Evolutionary conservation across 768 basidiomycete species (phyloP).

Genomic region (Pisolithus marmoratus): DNA sequence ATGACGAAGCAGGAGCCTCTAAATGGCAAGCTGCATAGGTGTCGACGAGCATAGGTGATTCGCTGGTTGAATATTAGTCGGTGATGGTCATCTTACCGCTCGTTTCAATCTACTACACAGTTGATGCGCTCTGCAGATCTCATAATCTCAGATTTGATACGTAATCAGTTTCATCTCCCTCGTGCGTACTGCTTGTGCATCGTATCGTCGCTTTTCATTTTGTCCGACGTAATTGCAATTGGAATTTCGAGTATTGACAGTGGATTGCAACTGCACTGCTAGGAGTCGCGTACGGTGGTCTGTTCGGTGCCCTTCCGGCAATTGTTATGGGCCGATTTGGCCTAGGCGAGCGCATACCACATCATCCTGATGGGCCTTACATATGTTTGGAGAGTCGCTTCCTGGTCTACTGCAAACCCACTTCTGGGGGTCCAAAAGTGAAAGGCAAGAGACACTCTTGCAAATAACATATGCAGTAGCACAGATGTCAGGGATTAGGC

Average conservation of each 20-base stretch:
- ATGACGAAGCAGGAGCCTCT: constrained; percentile 60
- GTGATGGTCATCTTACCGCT: constrained; percentile 27
- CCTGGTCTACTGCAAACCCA: constrained; percentile 9
- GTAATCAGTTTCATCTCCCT: constrained; percentile 52
- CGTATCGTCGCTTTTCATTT: constrained; percentile 60
- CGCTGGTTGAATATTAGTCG: constrained; percentile 69
- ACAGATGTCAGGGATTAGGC: too few species aligned
- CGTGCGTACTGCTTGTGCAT: constrained; percentile 64
- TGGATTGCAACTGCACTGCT: constrained; percentile 45
- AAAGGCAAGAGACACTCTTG: too few species aligned
- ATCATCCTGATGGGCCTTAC: too few species aligned
- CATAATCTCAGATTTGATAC: constrained; percentile 60
- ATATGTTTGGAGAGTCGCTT: too few species aligned
- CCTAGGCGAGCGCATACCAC: constrained; percentile 46
- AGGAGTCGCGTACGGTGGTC: constrained; percentile 56
- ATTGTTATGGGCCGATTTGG: constrained; percentile 88
- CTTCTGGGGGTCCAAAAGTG: too few species aligned
- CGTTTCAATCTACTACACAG: neutral
- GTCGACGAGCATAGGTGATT: constrained; percentile 81
- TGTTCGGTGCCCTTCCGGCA: constrained; percentile 72
- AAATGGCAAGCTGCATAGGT: constrained; percentile 84
- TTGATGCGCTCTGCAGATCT: constrained; percentile 40
- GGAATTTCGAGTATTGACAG: constrained; percentile 46
- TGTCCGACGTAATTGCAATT: constrained; percentile 65
- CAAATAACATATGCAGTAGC: too few species aligned